Percentiles rank a stretch among this genome's conserved stretches.
Evolutionary conservation across 1,284 basidiomycete genomes (phyloP).

Genomic region (Naganishia albida): DNA sequence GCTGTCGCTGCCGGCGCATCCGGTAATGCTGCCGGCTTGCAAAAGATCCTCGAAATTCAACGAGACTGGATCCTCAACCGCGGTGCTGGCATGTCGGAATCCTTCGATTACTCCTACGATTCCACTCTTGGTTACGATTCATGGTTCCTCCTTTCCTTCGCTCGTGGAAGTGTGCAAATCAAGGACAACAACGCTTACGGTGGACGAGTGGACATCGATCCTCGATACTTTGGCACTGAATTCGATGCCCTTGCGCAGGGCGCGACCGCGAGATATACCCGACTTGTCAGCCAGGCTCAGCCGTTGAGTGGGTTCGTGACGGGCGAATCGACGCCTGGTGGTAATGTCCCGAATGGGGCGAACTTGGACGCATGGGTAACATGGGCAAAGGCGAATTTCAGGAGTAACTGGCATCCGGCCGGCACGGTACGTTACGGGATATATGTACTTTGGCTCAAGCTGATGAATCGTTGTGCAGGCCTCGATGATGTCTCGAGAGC

Average conservation of each 20-base stretch:
- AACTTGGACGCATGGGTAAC: conserved; percentile 49
- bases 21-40: conserved; percentile 40
- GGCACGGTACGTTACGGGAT: conserved; percentile 52
- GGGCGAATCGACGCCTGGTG: conserved; percentile 50
- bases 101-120: conserved; percentile 43
- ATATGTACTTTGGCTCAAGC: neutral
- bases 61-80: conserved; percentile 49
- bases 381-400: conserved; percentile 47
- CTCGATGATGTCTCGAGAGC: conserved; percentile 62
- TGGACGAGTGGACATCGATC: conserved; percentile 42
- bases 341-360: conserved; percentile 39
- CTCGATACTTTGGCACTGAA: conserved; percentile 51
- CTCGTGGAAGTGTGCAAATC: conserved; percentile 48
- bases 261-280: conserved; percentile 38
- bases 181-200: conserved; percentile 42
- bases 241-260: conserved; percentile 42
- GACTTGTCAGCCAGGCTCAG: conserved; percentile 32
- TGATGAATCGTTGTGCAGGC: conserved; percentile 39
- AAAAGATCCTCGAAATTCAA: conserved; percentile 46
- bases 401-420: conserved; percentile 44
- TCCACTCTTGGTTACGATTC: conserved; percentile 48
- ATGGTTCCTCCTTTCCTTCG: conserved; percentile 52
- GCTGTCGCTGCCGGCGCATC: conserved; percentile 45
- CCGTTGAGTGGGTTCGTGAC: conserved; percentile 38
- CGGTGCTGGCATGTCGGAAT: conserved; percentile 44